phyloP scores from a whole-genome alignment of 306 rosid genomes.

The Parietaria judaica region DNA sequence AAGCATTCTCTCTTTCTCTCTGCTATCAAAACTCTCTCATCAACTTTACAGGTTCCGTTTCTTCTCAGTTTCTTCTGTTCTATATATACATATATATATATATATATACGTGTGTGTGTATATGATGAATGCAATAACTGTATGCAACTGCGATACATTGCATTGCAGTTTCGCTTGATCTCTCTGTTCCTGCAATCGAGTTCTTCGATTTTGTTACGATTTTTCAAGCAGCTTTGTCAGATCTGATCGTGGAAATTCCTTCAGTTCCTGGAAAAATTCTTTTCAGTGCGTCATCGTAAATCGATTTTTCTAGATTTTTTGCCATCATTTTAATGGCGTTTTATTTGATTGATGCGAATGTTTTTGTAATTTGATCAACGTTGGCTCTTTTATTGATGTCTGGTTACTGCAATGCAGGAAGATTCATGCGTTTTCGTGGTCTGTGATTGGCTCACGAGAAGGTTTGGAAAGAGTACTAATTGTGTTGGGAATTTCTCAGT shows the following conservation, averaged over 20 bases:
- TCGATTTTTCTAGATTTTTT: background rate
- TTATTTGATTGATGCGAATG: background rate
- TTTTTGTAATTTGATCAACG: background rate
- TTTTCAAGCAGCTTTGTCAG: conserved; percentile 21
- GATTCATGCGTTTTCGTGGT: conserved; percentile 5
- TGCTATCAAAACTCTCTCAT: background rate
- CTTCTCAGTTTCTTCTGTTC: background rate
- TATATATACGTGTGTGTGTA: too few species aligned
- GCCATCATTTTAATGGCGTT: conserved; percentile 8
- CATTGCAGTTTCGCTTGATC: conserved; percentile 1
- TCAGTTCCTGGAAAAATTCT: conserved; percentile 1
- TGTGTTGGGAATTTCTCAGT: conserved; percentile 1
- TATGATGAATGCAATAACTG: too few species aligned
- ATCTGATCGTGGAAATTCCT: conserved; percentile 31
- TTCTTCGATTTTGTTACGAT: conserved; percentile 14
- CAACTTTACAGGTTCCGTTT: background rate
- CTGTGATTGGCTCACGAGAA: conserved; percentile 18
- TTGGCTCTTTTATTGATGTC: too few species aligned
- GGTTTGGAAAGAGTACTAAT: background rate
- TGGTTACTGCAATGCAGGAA: conserved; percentile 16
- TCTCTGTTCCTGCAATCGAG: conserved; percentile 11
- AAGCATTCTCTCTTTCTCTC: conserved; percentile 4
- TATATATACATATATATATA: too few species aligned
- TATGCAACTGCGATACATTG: too few species aligned
- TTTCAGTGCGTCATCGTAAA: conserved; percentile 1